Conservation (phyloP, 768 basidiomycete species). For the Suillus americanus region DNA sequence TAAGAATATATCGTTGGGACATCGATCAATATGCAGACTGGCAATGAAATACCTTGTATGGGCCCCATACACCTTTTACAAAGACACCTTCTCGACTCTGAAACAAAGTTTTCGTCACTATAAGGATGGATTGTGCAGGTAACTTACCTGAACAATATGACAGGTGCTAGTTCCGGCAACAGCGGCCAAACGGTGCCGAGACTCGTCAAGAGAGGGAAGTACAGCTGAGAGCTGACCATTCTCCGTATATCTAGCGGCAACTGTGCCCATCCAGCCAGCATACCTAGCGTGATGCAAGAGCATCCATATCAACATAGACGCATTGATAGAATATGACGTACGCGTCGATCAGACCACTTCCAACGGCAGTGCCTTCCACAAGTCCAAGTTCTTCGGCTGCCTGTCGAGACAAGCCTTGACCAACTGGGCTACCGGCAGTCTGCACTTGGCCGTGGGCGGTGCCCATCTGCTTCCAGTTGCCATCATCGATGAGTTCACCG, state of each 20-base stretch:
- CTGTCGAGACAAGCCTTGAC: constrained; percentile 70
- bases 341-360: constrained; percentile 97
- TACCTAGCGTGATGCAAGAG: constrained; percentile 47
- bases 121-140: neutral
- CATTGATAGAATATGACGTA: constrained; percentile 34
- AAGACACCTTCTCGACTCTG: constrained; percentile 82
- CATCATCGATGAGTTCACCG: constrained; percentile 61
- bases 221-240: constrained; percentile 49
- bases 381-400: constrained; percentile 89
- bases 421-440: constrained; percentile 85
- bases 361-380: constrained; percentile 84
- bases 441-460: constrained; percentile 61
- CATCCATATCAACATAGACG: constrained; percentile 1
- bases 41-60: constrained; percentile 58
- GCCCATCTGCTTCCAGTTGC: constrained; percentile 72
- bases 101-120: neutral
- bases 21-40: neutral
- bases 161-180: constrained; percentile 98
- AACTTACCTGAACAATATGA: constrained; percentile 82
- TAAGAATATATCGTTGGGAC: constrained; percentile 7
- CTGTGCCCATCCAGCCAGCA: constrained; percentile 97
- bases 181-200: constrained; percentile 80
- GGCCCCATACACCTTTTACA: constrained; percentile 92
- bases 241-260: constrained; percentile 74
- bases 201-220: constrained; percentile 70